Evolutionary conservation across 257 asterid genomes (phyloP).

Genomic region (Jaltomata sinuosa): DNA sequence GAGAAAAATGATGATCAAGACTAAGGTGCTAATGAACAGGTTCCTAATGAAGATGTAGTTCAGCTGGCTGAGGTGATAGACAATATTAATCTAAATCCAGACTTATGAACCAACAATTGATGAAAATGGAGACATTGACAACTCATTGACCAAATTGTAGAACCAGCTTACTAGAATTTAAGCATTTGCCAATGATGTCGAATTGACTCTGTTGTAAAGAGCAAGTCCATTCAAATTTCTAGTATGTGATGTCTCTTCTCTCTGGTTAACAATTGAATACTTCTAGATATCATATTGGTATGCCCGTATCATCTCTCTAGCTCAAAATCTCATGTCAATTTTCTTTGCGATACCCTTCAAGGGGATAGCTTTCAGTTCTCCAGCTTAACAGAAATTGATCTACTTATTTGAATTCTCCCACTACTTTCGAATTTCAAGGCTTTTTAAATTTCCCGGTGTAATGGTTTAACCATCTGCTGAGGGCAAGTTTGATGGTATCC

Average conservation of each 20-base stretch:
- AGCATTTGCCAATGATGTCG: not conserved
- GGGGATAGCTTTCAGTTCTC: too few species aligned
- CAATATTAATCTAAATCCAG: not conserved
- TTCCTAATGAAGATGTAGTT: not conserved
- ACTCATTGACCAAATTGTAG: not conserved
- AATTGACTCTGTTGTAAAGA: not conserved
- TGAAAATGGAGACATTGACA: not conserved
- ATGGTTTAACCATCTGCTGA: not conserved
- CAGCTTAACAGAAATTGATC: too few species aligned
- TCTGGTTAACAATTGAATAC: not conserved
- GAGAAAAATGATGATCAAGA: not conserved
- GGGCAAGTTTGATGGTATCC: not conserved
- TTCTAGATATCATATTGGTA: not conserved
- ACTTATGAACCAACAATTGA: not conserved
- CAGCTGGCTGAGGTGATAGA: not conserved
- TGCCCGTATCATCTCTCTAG: not conserved
- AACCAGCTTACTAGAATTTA: not conserved
- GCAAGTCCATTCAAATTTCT: not conserved
- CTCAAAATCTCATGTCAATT: not conserved
- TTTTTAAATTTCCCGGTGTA: too few species aligned
- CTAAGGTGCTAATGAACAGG: not conserved
- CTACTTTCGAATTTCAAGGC: too few species aligned
- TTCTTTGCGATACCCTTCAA: too few species aligned
- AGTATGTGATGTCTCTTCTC: not conserved
- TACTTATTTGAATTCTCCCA: too few species aligned